A percentile compares a stretch with the other conserved stretches of the same genome.
These are phyloP conservation scores for Lepiota brunneoincarnata DNA, from an alignment of 768 basidiomycete species.

Conservation along the genomic window DNA sequence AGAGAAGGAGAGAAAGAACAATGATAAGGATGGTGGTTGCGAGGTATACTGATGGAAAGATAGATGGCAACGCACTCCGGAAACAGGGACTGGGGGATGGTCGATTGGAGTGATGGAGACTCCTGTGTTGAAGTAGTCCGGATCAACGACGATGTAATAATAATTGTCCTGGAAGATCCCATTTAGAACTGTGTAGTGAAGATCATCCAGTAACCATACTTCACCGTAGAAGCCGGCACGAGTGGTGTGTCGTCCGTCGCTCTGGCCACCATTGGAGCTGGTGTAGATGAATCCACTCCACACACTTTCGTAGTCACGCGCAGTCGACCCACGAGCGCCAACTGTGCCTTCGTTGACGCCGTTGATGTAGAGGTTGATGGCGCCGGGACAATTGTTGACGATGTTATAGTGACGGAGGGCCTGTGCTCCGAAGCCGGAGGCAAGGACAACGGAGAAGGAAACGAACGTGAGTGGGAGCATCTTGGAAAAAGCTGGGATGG, in stretches of 20 bases:
- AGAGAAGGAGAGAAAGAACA: background rate
- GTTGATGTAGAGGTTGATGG: conserved; percentile 16
- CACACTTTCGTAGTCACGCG: conserved; percentile 1
- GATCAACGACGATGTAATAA: conserved; percentile 30
- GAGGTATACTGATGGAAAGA: no score
- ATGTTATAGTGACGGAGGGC: conserved; percentile 10
- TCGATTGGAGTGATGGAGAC: conserved; percentile 21
- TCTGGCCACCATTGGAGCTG: conserved; percentile 16
- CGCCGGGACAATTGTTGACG: conserved; percentile 12
- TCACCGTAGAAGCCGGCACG: conserved; percentile 17
- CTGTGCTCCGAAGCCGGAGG: background rate
- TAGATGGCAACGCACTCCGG: conserved; percentile 9
- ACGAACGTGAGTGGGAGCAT: background rate
- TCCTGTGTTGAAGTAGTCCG: conserved; percentile 23
- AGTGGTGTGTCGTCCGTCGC: conserved; percentile 10
- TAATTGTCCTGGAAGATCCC: conserved; percentile 16
- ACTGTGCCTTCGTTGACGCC: conserved; percentile 9
- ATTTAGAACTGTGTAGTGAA: background rate
- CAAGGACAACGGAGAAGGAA: background rate
- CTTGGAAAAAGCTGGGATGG: conserved; percentile 4
- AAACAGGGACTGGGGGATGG: background rate
- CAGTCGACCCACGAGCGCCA: conserved; percentile 2
- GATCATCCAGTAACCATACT: background rate
- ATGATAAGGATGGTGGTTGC: background rate
- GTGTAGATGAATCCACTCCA: conserved; percentile 17